phyloP scores from a whole-genome alignment of 768 basidiomycete species.

The Dendrothele bispora region DNA sequence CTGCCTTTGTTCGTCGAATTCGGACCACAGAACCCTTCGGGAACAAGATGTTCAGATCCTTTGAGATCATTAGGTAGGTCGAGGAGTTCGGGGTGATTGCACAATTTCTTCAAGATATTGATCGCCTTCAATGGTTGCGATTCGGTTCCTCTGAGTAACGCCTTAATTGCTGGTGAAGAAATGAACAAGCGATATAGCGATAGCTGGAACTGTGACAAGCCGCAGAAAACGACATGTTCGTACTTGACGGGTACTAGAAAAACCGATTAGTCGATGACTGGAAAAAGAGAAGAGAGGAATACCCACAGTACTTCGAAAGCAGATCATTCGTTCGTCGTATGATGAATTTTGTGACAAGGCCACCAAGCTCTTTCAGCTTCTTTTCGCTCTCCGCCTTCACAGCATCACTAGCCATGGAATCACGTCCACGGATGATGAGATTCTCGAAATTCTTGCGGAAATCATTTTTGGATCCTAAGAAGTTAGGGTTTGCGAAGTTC shows the following conservation, averaged over 20 bases:
- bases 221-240: constrained; percentile 96
- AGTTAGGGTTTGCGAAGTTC: constrained; percentile 91
- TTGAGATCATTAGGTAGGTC: constrained; percentile 81
- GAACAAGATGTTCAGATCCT: constrained; percentile 80
- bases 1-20: constrained; percentile 35
- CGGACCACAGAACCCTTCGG: constrained; percentile 66
- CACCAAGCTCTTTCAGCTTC: constrained; percentile 89
- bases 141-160: constrained; percentile 79
- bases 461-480: constrained; percentile 83
- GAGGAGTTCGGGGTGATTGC: constrained; percentile 92
- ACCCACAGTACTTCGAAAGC: constrained; percentile 90
- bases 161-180: constrained; percentile 89
- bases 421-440: constrained; percentile 85
- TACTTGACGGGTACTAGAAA: constrained; percentile 94
- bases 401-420: constrained; percentile 79
- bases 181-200: constrained; percentile 89
- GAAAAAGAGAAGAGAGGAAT: neutral
- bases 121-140: constrained; percentile 97
- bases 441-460: constrained; percentile 97
- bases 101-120: constrained; percentile 91
- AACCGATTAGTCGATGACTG: constrained; percentile 10
- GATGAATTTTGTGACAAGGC: constrained; percentile 89
- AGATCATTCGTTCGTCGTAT: constrained; percentile 93
- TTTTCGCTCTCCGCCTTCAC: constrained; percentile 82
- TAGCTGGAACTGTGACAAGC: constrained; percentile 79